Percentiles rank a stretch among this genome's conserved stretches.
Conservation (phyloP, 116 monocot species). For the Phalaenopsis hybrid region DNA sequence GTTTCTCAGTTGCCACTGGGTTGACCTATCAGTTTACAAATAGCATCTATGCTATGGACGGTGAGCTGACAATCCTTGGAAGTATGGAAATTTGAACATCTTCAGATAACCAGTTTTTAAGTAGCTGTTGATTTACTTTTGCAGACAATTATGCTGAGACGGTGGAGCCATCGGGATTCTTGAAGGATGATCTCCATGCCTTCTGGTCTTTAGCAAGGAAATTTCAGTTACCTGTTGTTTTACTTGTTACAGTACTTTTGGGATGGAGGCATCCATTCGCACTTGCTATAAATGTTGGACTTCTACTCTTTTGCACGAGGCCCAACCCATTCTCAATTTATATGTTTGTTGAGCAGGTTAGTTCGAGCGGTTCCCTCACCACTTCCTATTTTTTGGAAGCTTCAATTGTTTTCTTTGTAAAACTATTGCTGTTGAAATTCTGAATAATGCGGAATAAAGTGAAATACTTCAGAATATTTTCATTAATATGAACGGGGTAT, state of each 20-base stretch:
- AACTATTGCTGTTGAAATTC: too few relatives aligned
- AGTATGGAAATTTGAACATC: slow-evolving; percentile 2
- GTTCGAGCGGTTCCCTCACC: neutral
- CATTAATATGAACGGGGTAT: too few relatives aligned
- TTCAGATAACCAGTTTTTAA: neutral
- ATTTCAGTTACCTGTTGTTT: slow-evolving; percentile 59
- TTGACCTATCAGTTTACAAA: slow-evolving; percentile 19
- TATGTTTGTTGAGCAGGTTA: slow-evolving; percentile 76
- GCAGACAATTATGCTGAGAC: slow-evolving; percentile 26
- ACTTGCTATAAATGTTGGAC: slow-evolving; percentile 50
- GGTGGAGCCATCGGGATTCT: slow-evolving; percentile 30
- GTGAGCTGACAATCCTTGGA: slow-evolving; percentile 24
- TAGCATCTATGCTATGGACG: slow-evolving; percentile 47
- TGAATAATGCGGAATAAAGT: too few relatives aligned
- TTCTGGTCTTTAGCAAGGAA: slow-evolving; percentile 54
- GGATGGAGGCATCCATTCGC: slow-evolving; percentile 70
- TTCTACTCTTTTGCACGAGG: slow-evolving; percentile 73
- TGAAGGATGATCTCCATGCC: slow-evolving; percentile 52
- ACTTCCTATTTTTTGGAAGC: neutral
- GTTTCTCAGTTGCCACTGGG: slow-evolving; percentile 35
- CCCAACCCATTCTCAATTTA: slow-evolving; percentile 75
- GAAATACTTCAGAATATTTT: too few relatives aligned
- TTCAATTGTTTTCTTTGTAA: too few relatives aligned
- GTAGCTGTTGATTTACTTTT: neutral
- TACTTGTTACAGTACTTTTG: slow-evolving; percentile 44